Evolutionary conservation across 495 filamentous ascomycete genomes (phyloP), one percentile per base, ranked within the genome.

Genomic region (Penicillium coffeae): DNA sequence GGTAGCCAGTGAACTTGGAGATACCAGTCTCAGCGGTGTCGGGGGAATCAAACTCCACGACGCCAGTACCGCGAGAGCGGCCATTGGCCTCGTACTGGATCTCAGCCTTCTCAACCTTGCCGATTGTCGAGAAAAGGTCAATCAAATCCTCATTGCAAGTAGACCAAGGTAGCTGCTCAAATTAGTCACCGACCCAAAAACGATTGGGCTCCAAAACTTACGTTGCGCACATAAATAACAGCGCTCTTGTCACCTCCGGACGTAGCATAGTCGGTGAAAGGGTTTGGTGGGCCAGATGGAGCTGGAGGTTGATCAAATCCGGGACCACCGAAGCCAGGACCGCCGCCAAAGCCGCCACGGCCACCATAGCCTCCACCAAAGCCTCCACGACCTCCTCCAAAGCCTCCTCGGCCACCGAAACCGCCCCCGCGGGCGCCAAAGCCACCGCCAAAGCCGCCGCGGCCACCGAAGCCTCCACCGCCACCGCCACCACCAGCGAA

Each of bases 21-120:
- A 97, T 98, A 19, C 91, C 84, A 43, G 89, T 96, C 58, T 95
- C 92, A 1, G 93, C 89, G 58, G 87, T 92, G 9, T 91, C 85
- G 8, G 81, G 67, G 35, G 67, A 83, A 55, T 94, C 88, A 62
- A 98, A 97, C 51, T 92, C 82, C 43, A 98, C 94, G 36, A 98
- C 93, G 63, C 93, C 93, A 39, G 88, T 95, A 40, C 93, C 93
- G 47, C 89, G 86, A 44, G 94, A 97, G 55, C 93, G 89, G 38
- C 93, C 92, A 61, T 94, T 96, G 7, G 88, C 87, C 61, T 97
- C 94, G 61, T 97, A 97, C 71, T 98, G 94, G 41, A 97, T 97
- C 73, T 97, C 94, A 9, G 93, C 93, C 55, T 89, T 89, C 56
- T 96, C 90, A 51, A 98, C 93, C 70, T 96, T 95, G 38, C 92